phyloP scores from a whole-genome alignment of 2,329 filamentous ascomycete species.

The Venturia effusa region DNA sequence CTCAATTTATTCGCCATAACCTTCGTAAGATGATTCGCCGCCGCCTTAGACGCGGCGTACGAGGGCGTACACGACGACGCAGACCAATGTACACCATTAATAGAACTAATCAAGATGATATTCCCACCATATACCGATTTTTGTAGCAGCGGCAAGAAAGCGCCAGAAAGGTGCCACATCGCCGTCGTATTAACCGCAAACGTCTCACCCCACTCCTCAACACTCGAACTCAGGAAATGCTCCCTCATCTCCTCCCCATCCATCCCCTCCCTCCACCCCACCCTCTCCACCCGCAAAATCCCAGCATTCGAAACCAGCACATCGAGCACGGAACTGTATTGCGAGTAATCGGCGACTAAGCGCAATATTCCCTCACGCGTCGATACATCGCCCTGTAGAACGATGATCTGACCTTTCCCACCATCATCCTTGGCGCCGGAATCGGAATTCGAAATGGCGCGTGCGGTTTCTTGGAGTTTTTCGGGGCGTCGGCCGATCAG shows the following conservation, averaged over 20 bases:
- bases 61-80: constrained; percentile 36
- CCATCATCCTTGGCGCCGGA: too few species aligned
- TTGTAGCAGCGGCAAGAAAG: not conserved
- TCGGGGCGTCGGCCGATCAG: constrained; percentile 41
- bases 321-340: constrained; percentile 28
- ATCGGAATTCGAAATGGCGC: constrained; percentile 37
- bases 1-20: constrained; percentile 55
- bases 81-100: not conserved
- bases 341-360: constrained; percentile 37
- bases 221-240: not conserved
- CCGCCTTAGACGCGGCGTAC: constrained; percentile 73
- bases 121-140: not conserved
- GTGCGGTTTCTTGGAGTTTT: constrained; percentile 27
- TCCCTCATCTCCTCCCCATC: not conserved
- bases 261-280: constrained; percentile 31
- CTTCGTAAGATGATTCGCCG: constrained; percentile 60
- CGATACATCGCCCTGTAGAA: constrained; percentile 49
- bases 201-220: not conserved
- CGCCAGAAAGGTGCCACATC: not conserved
- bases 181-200: not conserved
- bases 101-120: not conserved
- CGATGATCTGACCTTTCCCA: constrained; percentile 40
- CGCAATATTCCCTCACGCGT: constrained; percentile 49
- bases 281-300: constrained; percentile 50
- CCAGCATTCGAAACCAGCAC: constrained; percentile 53